Conservation (phyloP, 1,284 basidiomycete species). For the Malassezia pachydermatis region DNA sequence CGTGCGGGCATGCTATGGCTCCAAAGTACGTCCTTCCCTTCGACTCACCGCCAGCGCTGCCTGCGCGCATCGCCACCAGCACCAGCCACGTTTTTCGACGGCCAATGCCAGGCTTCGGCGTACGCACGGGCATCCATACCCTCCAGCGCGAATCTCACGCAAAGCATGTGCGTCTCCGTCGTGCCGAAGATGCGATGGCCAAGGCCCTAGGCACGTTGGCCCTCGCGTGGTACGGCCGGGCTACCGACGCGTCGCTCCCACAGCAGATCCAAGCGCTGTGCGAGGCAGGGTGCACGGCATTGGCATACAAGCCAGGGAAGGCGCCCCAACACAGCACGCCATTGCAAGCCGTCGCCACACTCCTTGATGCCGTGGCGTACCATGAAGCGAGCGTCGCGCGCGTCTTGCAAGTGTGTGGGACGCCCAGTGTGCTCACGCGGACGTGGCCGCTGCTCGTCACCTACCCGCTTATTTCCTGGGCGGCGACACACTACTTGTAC, state of each 20-base stretch:
- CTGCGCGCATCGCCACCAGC: neutral
- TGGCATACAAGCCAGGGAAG: neutral
- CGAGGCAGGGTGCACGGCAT: neutral
- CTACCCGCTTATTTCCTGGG: constrained; percentile 25
- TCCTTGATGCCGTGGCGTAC: constrained; percentile 5
- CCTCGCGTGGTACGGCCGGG: neutral
- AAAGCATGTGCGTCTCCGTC: neutral
- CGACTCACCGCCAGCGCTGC: constrained; percentile 7
- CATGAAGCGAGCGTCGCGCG: constrained; percentile 6
- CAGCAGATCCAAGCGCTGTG: neutral
- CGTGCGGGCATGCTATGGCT: constrained; percentile 5
- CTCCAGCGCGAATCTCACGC: neutral
- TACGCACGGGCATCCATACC: neutral
- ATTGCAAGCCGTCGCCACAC: too few relatives aligned
- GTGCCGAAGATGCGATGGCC: constrained; percentile 3
- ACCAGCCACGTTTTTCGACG: neutral
- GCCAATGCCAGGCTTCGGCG: neutral
- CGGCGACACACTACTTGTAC: constrained; percentile 21
- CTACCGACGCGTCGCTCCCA: neutral
- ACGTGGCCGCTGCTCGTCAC: constrained; percentile 36
- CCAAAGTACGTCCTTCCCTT: constrained; percentile 4
- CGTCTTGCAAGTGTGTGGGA: constrained; percentile 17
- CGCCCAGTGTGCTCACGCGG: constrained; percentile 25
- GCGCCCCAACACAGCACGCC: neutral
- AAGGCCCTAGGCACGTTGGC: constrained; percentile 11